These are phyloP conservation scores for Lactarius deliciosus DNA, from an alignment of 768 basidiomycete species.

Conservation along the genomic window DNA sequence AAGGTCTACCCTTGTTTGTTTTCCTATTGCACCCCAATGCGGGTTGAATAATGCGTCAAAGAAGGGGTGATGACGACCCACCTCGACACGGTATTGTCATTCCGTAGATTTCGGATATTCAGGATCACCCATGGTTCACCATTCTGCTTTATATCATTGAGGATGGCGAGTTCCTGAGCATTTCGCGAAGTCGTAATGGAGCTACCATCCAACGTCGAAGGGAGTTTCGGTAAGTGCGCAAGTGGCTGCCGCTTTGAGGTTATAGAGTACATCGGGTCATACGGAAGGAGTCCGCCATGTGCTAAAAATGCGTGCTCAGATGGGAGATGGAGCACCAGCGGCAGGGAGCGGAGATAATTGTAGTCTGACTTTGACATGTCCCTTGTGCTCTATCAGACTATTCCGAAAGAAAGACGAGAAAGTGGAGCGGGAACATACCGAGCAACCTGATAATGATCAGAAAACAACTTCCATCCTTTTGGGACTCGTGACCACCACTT, in stretches of 20 bases:
- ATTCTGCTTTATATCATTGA: conserved; percentile 74
- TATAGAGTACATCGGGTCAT: conserved; percentile 56
- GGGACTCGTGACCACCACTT: conserved; percentile 37
- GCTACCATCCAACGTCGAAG: conserved; percentile 8
- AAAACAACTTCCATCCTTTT: conserved; percentile 68
- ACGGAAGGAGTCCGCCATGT: conserved; percentile 80
- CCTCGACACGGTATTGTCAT: conserved; percentile 42
- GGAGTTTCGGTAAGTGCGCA: conserved; percentile 21
- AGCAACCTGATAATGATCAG: conserved; percentile 78
- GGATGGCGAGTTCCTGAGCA: conserved; percentile 67
- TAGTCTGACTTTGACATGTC: conserved; percentile 62
- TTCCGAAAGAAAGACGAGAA: neutral
- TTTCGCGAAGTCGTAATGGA: conserved; percentile 41
- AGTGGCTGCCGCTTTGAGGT: conserved; percentile 66
- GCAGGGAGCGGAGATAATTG: conserved; percentile 71
- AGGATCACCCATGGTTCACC: conserved; percentile 69
- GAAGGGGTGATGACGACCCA: conserved; percentile 29
- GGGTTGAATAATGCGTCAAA: conserved; percentile 2
- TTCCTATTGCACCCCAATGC: conserved; percentile 27
- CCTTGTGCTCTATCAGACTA: conserved; percentile 32
- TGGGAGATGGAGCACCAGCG: conserved; percentile 73
- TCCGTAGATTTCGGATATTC: conserved; percentile 61
- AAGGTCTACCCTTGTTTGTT: conserved; percentile 58
- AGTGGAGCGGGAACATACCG: conserved; percentile 39
- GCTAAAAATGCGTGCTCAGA: conserved; percentile 73